Percentiles rank a stretch among this genome's conserved stretches.
phyloP scores from a whole-genome alignment of 169 alveolate genomes.

The Cryptosporidium ryanae region DNA sequence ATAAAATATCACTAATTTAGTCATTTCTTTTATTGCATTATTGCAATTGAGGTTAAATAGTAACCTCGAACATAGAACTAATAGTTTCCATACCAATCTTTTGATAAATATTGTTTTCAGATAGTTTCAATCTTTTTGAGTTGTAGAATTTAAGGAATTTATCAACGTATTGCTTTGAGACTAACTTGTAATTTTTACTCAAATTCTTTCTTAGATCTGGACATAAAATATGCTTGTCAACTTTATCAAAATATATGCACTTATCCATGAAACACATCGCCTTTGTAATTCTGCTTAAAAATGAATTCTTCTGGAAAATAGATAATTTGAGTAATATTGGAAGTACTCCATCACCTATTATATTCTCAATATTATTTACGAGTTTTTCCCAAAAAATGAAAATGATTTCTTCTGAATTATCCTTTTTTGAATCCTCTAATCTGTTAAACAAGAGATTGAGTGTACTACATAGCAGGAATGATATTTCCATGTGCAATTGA shows the following conservation, averaged over 20 bases:
- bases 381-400: slow-evolving; percentile 22
- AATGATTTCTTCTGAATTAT: background rate
- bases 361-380: slow-evolving; percentile 5
- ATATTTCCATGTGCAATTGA: slow-evolving; percentile 9
- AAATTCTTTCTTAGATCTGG: slow-evolving; percentile 13
- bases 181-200: slow-evolving; percentile 1
- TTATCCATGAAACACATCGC: slow-evolving; percentile 47
- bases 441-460: background rate
- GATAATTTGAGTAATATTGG: slow-evolving; percentile 17
- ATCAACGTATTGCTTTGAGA: slow-evolving; percentile 1
- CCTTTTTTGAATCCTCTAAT: background rate
- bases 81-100: background rate
- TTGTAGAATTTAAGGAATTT: background rate
- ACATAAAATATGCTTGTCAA: slow-evolving; percentile 20
- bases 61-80: slow-evolving; percentile 8
- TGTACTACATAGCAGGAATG: slow-evolving; percentile 5
- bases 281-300: background rate
- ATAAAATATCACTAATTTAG: too few relatives aligned
- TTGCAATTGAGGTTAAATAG: background rate
- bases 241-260: slow-evolving; percentile 7
- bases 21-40: too few relatives aligned
- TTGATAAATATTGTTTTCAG: too few relatives aligned
- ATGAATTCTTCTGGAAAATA: background rate
- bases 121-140: too few relatives aligned
- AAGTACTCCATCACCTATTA: slow-evolving; percentile 54